A percentile compares a stretch with the other conserved stretches of the same genome.
Conservation (phyloP, 2,329 filamentous ascomycete species). For the Cladosporium sp. region DNA sequence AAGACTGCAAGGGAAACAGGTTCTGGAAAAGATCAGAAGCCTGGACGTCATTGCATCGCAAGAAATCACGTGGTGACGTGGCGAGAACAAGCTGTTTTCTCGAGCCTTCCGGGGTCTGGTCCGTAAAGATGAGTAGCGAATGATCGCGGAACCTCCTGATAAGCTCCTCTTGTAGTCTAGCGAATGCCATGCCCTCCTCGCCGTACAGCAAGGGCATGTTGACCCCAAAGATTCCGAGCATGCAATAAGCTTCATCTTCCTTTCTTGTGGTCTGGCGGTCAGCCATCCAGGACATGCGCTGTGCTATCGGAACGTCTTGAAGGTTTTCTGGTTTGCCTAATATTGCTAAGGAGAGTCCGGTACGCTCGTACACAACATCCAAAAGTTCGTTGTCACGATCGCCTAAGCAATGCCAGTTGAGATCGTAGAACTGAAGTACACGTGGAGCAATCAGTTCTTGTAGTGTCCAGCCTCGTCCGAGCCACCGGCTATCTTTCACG, state of each 20-base stretch:
- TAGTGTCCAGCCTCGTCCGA: constrained; percentile 15
- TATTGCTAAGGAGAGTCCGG: not conserved
- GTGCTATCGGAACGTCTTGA: not conserved
- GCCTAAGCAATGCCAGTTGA: not conserved
- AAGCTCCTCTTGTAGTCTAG: constrained; percentile 11
- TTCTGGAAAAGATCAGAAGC: not conserved
- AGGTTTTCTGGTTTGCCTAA: constrained; percentile 5
- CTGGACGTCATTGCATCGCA: not conserved
- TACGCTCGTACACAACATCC: not conserved
- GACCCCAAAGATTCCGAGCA: constrained; percentile 42
- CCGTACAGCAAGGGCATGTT: constrained; percentile 44
- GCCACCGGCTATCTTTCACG: constrained; percentile 9
- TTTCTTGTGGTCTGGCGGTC: constrained; percentile 11
- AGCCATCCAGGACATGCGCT: constrained; percentile 14
- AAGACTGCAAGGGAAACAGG: not conserved
- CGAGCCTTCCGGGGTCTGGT: not conserved
- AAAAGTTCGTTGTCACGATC: not conserved
- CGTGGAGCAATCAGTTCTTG: constrained; percentile 16
- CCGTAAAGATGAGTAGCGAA: constrained; percentile 2
- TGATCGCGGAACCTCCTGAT: constrained; percentile 7
- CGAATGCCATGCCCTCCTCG: constrained; percentile 3
- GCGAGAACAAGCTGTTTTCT: not conserved
- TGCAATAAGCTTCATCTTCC: constrained; percentile 43
- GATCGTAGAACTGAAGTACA: constrained; percentile 1
- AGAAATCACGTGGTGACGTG: not conserved